These are phyloP conservation scores for Aspergillus funiculosus DNA, from an alignment of 495 filamentous ascomycete species.

Conservation along the genomic window DNA sequence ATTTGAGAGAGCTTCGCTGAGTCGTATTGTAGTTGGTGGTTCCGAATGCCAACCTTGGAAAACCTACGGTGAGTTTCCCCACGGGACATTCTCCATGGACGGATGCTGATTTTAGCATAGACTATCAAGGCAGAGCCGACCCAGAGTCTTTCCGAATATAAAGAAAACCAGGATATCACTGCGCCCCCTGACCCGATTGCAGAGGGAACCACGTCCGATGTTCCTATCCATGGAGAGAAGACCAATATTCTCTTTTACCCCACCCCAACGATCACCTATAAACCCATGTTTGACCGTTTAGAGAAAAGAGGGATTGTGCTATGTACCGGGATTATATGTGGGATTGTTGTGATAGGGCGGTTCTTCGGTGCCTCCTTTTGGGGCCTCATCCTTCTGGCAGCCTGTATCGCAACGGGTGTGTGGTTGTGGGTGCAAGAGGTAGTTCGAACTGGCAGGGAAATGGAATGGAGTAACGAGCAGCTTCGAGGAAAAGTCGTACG, in stretches of 20 bases:
- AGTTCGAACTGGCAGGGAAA: constrained; percentile 68
- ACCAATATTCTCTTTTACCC: constrained; percentile 96
- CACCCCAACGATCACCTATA: constrained; percentile 77
- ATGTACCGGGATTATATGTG: constrained; percentile 60
- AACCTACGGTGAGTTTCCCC: constrained; percentile 52
- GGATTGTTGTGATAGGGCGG: constrained; percentile 70
- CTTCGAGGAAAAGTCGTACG: constrained; percentile 73
- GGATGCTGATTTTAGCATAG: constrained; percentile 26
- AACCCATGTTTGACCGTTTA: constrained; percentile 73
- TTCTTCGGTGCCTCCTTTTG: constrained; percentile 71
- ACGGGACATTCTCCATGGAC: background rate
- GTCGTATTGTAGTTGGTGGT: constrained; percentile 58
- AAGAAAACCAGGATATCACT: constrained; percentile 78
- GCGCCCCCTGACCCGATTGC: constrained; percentile 83
- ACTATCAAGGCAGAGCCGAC: constrained; percentile 56
- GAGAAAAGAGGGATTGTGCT: constrained; percentile 65
- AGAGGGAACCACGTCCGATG: constrained; percentile 75
- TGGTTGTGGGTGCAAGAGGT: constrained; percentile 88
- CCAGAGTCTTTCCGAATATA: constrained; percentile 68
- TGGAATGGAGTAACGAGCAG: constrained; percentile 86
- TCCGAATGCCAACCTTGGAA: constrained; percentile 80
- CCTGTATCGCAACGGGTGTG: constrained; percentile 65
- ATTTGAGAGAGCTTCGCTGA: constrained; percentile 1
- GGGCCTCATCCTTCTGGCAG: constrained; percentile 65
- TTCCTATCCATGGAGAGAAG: constrained; percentile 92